Conservation (phyloP, 108 stramenopile species). For the Nannochloropsis oceanica region DNA sequence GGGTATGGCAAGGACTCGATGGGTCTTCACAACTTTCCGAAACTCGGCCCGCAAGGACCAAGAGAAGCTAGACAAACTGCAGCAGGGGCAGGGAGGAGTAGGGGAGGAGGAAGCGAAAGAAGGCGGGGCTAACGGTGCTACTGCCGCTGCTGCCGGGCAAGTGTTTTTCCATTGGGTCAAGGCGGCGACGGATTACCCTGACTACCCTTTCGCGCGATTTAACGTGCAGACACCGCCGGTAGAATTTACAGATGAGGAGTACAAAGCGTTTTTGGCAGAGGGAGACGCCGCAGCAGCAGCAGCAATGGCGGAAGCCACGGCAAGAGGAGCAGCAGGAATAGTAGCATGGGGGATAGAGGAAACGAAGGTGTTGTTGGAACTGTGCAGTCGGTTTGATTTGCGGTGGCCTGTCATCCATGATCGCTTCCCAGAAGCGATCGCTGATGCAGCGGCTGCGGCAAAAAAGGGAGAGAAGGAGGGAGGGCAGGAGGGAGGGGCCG, state of each 20-base stretch:
- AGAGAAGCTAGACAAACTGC: background rate
- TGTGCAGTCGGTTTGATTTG: background rate
- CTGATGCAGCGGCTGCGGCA: background rate
- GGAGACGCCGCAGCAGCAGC: background rate
- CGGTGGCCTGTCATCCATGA: background rate
- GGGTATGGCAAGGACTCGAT: background rate
- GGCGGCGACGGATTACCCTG: background rate
- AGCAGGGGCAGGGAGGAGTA: background rate
- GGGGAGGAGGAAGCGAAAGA: background rate
- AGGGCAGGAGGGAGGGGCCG: background rate
- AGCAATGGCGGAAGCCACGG: background rate
- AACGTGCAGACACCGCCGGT: background rate
- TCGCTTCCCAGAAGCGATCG: background rate
- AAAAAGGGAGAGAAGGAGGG: background rate
- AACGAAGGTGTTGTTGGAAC: background rate
- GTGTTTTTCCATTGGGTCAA: background rate
- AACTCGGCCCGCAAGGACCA: background rate
- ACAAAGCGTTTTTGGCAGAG: background rate
- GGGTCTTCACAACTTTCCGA: background rate
- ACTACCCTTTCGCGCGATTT: background rate
- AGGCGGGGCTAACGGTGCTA: background rate
- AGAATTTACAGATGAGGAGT: background rate
- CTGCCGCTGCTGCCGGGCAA: background rate
- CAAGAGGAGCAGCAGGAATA: background rate
- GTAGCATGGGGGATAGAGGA: background rate